Conservation (phyloP, 257 asterid species). For the Solanum etuberosum region DNA sequence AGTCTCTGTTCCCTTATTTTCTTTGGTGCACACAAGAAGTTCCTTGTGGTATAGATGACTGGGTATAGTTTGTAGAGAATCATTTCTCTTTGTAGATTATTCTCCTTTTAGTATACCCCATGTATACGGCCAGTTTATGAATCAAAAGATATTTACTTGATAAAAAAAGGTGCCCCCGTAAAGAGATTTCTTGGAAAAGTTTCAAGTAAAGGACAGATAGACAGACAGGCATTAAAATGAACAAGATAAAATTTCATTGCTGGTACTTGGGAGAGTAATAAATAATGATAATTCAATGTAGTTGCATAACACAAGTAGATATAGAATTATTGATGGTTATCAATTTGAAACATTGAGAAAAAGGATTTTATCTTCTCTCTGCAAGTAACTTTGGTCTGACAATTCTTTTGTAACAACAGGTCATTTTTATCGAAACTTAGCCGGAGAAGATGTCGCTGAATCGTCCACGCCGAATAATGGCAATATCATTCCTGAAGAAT, state of each 20-base stretch:
- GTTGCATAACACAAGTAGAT: background rate
- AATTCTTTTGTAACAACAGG: conserved; percentile 16
- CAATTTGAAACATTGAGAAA: background rate
- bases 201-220: background rate
- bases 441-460: conserved; percentile 24
- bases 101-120: background rate
- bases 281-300: background rate
- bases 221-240: background rate
- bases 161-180: background rate
- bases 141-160: background rate
- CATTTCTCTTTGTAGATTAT: background rate
- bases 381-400: background rate
- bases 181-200: background rate
- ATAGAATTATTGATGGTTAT: background rate
- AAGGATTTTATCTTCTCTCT: background rate
- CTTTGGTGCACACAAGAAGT: background rate
- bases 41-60: no score
- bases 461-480: conserved; percentile 22
- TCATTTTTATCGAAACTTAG: conserved; percentile 25
- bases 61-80: background rate
- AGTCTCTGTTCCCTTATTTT: background rate
- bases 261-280: background rate
- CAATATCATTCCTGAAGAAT: conserved; percentile 18
- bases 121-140: background rate
- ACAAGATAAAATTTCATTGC: background rate